These are phyloP conservation scores for Sphagnum magellanicum DNA, from an alignment of 228 moss, liverwort and hornwort genomes.

Conservation along the genomic window DNA sequence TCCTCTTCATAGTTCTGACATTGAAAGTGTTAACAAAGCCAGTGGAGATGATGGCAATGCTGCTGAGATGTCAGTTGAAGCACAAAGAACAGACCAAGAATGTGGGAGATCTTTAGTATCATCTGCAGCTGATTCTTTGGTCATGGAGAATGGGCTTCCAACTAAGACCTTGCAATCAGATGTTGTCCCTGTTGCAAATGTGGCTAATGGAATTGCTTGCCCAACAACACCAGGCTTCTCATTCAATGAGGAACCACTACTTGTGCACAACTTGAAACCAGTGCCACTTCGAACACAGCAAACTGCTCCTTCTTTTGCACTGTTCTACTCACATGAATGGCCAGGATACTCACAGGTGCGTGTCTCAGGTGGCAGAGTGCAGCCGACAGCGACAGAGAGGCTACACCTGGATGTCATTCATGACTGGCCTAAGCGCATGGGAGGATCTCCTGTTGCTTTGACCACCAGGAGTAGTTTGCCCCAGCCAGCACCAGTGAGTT, in stretches of 20 bases:
- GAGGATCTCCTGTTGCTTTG: slow-evolving; percentile 26
- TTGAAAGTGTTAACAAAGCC: slow-evolving; percentile 8
- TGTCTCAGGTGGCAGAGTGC: slow-evolving; percentile 59
- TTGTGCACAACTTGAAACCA: slow-evolving; percentile 51
- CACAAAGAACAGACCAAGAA: slow-evolving; percentile 15
- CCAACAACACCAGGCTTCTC: slow-evolving; percentile 28
- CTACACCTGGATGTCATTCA: slow-evolving; percentile 77
- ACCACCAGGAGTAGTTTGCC: slow-evolving; percentile 18
- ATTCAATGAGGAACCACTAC: slow-evolving; percentile 35
- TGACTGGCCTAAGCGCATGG: slow-evolving; percentile 60
- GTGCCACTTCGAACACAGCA: slow-evolving; percentile 43
- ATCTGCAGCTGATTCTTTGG: not conserved
- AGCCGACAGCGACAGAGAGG: slow-evolving; percentile 76
- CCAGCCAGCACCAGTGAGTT: slow-evolving; percentile 43
- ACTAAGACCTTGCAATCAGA: not conserved
- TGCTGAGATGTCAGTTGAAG: slow-evolving; percentile 8
- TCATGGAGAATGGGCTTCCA: not conserved
- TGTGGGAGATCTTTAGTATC: slow-evolving; percentile 10
- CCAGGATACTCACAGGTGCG: slow-evolving; percentile 73
- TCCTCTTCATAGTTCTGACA: slow-evolving; percentile 2
- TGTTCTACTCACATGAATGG: slow-evolving; percentile 78
- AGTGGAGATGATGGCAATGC: slow-evolving; percentile 7
- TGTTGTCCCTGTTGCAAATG: slow-evolving; percentile 15
- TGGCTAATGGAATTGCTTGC: slow-evolving; percentile 21
- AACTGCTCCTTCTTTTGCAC: slow-evolving; percentile 49